A percentile compares a stretch with the other conserved stretches of the same genome.
Conservation (phyloP, 371 early-diverging fungal genomes). For the Syncephalastrum monosporum region DNA sequence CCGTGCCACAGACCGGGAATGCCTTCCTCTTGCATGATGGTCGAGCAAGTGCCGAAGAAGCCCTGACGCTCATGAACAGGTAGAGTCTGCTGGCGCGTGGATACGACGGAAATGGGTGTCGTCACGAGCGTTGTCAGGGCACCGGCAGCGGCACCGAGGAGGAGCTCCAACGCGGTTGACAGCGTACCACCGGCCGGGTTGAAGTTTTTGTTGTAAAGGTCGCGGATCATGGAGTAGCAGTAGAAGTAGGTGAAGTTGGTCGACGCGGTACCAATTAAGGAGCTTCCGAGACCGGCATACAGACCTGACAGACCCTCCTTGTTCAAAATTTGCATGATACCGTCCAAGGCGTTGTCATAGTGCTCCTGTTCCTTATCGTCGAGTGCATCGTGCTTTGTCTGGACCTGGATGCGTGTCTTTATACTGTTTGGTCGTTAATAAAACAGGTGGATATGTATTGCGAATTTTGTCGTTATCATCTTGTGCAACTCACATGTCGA, state of each 20-base stretch:
- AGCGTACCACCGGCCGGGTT: constrained; percentile 38
- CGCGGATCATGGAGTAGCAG: constrained; percentile 82
- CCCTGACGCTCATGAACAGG: constrained; percentile 54
- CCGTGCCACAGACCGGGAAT: constrained; percentile 85
- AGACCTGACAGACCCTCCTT: constrained; percentile 90
- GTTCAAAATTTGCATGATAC: constrained; percentile 76
- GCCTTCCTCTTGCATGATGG: constrained; percentile 84
- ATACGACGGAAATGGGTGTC: constrained; percentile 85
- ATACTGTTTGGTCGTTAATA: constrained; percentile 53
- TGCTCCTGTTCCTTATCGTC: constrained; percentile 38
- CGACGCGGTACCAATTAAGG: constrained; percentile 83
- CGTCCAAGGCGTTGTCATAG: constrained; percentile 76
- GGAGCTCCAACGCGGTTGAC: constrained; percentile 77
- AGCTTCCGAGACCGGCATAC: constrained; percentile 89
- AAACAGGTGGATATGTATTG: neutral
- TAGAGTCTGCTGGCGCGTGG: constrained; percentile 82
- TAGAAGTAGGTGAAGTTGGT: constrained; percentile 96
- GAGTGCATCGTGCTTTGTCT: constrained; percentile 53
- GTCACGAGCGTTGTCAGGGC: constrained; percentile 89
- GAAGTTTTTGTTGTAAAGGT: constrained; percentile 46
- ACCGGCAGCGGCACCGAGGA: constrained; percentile 91
- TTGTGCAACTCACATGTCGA: constrained; percentile 81
- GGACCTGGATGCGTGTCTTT: constrained; percentile 94
- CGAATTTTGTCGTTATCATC: neutral
- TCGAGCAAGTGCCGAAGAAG: constrained; percentile 57